These are phyloP conservation scores for Colletotrichum sp. DNA, from an alignment of 2,329 filamentous ascomycete species.

Conservation along the genomic window DNA sequence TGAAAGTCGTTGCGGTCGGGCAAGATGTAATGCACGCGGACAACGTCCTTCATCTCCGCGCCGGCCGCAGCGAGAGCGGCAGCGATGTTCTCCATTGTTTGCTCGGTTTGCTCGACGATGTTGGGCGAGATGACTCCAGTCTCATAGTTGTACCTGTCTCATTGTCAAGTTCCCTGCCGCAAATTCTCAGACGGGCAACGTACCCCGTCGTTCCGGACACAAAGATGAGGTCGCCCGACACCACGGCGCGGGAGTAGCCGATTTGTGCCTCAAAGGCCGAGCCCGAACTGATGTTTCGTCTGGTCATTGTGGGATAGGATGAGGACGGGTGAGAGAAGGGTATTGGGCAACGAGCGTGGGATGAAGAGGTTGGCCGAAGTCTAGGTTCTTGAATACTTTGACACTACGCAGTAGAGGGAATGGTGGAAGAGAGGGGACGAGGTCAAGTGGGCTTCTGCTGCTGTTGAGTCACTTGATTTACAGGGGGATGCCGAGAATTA, in stretches of 20 bases:
- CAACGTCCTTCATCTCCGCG: conserved; percentile 48
- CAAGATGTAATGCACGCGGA: conserved; percentile 58
- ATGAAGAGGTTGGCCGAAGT: not conserved
- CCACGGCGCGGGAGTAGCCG: conserved; percentile 59
- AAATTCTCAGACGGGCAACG: not conserved
- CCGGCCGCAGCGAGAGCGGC: conserved; percentile 49
- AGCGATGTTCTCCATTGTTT: conserved; percentile 53
- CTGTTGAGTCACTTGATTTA: not conserved
- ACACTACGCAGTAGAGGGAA: not conserved
- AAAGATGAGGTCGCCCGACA: conserved; percentile 55
- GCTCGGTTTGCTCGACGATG: conserved; percentile 54
- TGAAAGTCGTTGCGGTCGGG: conserved; percentile 52
- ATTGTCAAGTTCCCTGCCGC: not conserved
- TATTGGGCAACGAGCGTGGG: not conserved
- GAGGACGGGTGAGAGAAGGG: not conserved
- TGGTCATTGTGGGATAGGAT: conserved; percentile 31
- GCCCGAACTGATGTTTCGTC: conserved; percentile 51
- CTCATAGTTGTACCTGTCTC: conserved; percentile 53
- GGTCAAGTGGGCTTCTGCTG: not conserved
- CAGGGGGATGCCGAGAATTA: not conserved
- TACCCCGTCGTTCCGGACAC: conserved; percentile 62
- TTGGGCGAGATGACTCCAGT: conserved; percentile 49
- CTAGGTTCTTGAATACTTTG: not conserved
- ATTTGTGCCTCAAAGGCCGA: conserved; percentile 59
- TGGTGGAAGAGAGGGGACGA: not conserved